These are phyloP conservation scores for Trypanosoma lewisi DNA, from an alignment of 208 protist genomes.

Conservation along the genomic window DNA sequence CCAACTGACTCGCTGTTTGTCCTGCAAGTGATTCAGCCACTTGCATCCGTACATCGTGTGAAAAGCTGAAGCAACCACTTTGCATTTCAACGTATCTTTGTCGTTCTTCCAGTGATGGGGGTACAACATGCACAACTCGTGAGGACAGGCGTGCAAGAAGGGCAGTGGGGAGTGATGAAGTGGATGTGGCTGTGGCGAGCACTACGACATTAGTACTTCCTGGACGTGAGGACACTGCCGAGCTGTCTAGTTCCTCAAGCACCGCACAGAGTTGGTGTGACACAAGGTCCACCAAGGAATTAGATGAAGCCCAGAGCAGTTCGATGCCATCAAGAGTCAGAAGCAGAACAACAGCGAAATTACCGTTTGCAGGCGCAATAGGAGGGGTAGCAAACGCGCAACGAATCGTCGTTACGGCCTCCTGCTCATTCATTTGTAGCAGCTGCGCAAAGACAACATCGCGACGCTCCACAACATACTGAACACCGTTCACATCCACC, in stretches of 20 bases:
- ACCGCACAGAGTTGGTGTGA: constrained; percentile 43
- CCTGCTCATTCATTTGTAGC: constrained; percentile 42
- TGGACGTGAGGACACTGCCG: background rate
- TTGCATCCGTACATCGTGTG: constrained; percentile 4
- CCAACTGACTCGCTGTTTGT: constrained; percentile 15
- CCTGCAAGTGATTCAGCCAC: constrained; percentile 19
- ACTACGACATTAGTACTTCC: constrained; percentile 1
- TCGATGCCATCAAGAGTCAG: constrained; percentile 46
- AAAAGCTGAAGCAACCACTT: constrained; percentile 12
- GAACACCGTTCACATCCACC: background rate
- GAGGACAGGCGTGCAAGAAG: constrained; percentile 34
- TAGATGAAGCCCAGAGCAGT: constrained; percentile 34
- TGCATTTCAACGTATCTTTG: constrained; percentile 20
- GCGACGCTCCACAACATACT: constrained; percentile 39
- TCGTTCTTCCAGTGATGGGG: constrained; percentile 31
- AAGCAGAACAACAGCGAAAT: constrained; percentile 21
- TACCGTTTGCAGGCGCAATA: background rate
- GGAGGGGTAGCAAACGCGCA: constrained; percentile 24
- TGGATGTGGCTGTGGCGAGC: constrained; percentile 22
- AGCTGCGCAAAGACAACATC: constrained; percentile 38
- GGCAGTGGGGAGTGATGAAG: constrained; percentile 8
- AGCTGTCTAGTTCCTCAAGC: constrained; percentile 38
- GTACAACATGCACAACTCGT: constrained; percentile 17
- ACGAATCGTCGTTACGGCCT: constrained; percentile 43
- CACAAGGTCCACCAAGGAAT: constrained; percentile 34